Evolutionary conservation across 2,329 filamentous ascomycete genomes (phyloP), one percentile per base, ranked within the genome.

Genomic region (Plectosphaerella plurivora): DNA sequence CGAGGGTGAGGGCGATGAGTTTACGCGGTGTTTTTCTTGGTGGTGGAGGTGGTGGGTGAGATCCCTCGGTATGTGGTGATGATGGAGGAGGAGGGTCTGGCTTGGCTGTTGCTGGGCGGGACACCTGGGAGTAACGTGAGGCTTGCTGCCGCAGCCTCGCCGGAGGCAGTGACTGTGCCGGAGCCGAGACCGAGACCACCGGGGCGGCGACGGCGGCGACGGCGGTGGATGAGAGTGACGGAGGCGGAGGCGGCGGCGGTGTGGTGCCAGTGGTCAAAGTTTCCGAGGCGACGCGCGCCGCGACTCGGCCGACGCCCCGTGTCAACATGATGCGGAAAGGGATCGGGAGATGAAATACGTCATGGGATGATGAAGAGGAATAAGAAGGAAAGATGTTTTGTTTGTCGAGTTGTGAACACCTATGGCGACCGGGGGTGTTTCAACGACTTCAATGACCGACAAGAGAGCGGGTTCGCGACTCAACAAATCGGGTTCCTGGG

Each of bases 261-360:
- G 6, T 11, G 37, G 12, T n/a, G 15, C 37, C 37, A n/a, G 18
- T 18, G 16, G 86, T 93, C 60, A 94, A 93, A 68, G 88, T 94
- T 6, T 91, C 87, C 0, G 89, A 94, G 68, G 89, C 88, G 1
- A 42, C 15, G 16, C 39, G 39, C 14, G 39, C 39, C 39, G 39
- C 39, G 3, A 42, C 39, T n/a, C 39, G 39, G 16, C 39, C 39
- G 9, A 18, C 39, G 16, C 39, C 39, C 39, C 39, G 39, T 42
- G 18, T 3, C 39, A 42, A 18, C 39, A 42, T 42, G 8, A 4
- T 18, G 15, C 9, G 7, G 16, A 11, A 42, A 10, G 12, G 9
- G n/a, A n/a, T n/a, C 16, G 37, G 7, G 14, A 9, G 7, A 41
- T 41, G 12, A 41, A 6, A n/a, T n/a, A n/a, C 37, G 37, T 41